A percentile compares a stretch with the other conserved stretches of the same genome.
phyloP scores from a whole-genome alignment of 148 eudicot species.

The Drosera capensis region DNA sequence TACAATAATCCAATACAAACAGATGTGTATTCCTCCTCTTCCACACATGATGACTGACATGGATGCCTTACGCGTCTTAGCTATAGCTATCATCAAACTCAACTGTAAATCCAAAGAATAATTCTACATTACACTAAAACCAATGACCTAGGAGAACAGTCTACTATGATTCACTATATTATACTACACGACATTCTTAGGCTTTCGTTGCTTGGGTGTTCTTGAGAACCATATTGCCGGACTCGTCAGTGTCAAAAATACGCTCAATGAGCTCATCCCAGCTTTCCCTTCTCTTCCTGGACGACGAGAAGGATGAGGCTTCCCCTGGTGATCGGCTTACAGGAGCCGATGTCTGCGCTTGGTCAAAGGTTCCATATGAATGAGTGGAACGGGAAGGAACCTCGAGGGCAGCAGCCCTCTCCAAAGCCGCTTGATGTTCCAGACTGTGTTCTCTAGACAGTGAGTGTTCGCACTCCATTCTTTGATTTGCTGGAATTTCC shows the following conservation, averaged over 20 bases:
- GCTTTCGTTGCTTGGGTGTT: neutral
- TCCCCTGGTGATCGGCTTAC: slow-evolving; percentile 8
- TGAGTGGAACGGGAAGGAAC: slow-evolving; percentile 44
- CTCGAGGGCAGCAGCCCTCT: slow-evolving; percentile 50
- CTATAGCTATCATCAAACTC: no score
- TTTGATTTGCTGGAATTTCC: slow-evolving; percentile 59
- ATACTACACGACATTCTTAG: no score
- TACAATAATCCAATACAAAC: no score
- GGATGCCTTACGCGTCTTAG: no score
- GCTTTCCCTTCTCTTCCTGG: slow-evolving; percentile 31
- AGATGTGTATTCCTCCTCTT: no score
- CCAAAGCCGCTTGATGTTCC: slow-evolving; percentile 57
- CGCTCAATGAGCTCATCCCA: slow-evolving; percentile 49
- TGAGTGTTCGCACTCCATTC: slow-evolving; percentile 62
- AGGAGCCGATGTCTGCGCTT: neutral
- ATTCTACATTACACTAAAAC: neutral
- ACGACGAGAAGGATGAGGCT: slow-evolving; percentile 18
- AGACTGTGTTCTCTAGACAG: slow-evolving; percentile 60
- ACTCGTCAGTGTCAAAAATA: slow-evolving; percentile 44
- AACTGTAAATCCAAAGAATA: no score
- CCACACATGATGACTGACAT: no score
- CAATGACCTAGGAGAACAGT: neutral
- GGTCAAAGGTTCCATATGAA: slow-evolving; percentile 72
- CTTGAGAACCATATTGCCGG: slow-evolving; percentile 14
- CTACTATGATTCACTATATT: no score